Evolutionary conservation across 768 basidiomycete species (phyloP).

Genomic region (Rhodosporidiobolus odoratus): DNA sequence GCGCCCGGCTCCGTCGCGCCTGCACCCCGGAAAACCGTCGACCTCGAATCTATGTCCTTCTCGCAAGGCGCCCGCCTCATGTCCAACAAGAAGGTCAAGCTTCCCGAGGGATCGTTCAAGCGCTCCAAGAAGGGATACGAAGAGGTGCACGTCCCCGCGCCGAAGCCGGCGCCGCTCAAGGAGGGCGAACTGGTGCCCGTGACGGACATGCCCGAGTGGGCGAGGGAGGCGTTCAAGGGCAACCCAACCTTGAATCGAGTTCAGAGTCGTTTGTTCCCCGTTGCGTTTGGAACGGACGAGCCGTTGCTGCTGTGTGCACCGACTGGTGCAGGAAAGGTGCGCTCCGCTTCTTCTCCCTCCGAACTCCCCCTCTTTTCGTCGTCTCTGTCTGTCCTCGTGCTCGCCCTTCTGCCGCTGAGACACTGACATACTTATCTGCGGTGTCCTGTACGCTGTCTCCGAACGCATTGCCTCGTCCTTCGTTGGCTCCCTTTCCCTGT

Average conservation of each 20-base stretch:
- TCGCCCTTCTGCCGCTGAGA: not conserved
- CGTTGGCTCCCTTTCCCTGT: not conserved
- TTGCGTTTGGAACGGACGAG: slow-evolving; percentile 91
- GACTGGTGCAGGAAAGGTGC: slow-evolving; percentile 94
- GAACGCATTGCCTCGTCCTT: no score
- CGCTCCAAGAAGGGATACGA: slow-evolving; percentile 93
- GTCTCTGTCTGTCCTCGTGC: no score
- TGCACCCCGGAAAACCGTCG: slow-evolving; percentile 76
- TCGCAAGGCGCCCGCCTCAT: slow-evolving; percentile 92
- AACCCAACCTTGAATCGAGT: slow-evolving; percentile 77
- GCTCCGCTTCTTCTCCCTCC: slow-evolving; percentile 30
- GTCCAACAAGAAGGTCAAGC: slow-evolving; percentile 97
- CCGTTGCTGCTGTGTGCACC: slow-evolving; percentile 94
- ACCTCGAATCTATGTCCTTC: slow-evolving; percentile 93
- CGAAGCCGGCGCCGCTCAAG: slow-evolving; percentile 64
- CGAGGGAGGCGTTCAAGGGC: slow-evolving; percentile 70
- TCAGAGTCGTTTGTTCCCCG: slow-evolving; percentile 85
- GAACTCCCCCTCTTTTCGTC: not conserved
- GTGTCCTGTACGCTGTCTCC: no score
- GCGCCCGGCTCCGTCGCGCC: slow-evolving; percentile 74
- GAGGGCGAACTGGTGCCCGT: slow-evolving; percentile 66
- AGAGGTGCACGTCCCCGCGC: slow-evolving; percentile 93
- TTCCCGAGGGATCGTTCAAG: slow-evolving; percentile 97
- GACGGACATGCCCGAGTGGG: slow-evolving; percentile 72
- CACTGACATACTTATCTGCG: not conserved